These are phyloP conservation scores for Monilinia fructigena DNA, from an alignment of 2,329 filamentous ascomycete species.

Conservation along the genomic window DNA sequence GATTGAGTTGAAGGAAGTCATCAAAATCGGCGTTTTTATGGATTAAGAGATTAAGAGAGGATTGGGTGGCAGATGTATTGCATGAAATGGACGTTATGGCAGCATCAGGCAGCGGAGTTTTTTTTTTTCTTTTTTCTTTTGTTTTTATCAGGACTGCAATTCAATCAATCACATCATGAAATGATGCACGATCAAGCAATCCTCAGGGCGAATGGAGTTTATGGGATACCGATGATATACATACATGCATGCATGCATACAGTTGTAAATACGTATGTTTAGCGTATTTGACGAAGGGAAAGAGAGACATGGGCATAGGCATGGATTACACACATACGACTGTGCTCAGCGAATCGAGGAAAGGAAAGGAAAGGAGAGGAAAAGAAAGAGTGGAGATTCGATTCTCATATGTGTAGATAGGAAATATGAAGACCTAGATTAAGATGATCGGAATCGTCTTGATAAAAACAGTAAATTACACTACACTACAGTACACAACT, in stretches of 20 bases:
- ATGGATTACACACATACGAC: not conserved
- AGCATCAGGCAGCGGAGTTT: not conserved
- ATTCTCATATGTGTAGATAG: not conserved
- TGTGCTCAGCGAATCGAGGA: not conserved
- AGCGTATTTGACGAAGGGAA: not conserved
- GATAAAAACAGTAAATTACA: not conserved
- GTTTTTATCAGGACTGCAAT: not conserved
- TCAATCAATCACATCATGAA: not conserved
- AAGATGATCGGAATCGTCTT: not conserved
- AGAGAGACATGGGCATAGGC: no score
- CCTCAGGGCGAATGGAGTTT: constrained; percentile 12
- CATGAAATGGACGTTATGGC: constrained; percentile 8
- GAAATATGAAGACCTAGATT: not conserved
- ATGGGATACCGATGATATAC: not conserved
- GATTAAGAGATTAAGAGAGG: not conserved
- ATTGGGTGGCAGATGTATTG: constrained; percentile 1
- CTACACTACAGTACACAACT: not conserved
- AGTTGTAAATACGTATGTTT: constrained; percentile 16
- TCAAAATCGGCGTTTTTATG: not conserved
- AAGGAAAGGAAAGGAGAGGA: not conserved
- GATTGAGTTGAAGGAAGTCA: not conserved
- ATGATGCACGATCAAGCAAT: not conserved
- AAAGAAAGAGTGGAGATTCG: not conserved
- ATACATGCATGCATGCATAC: not conserved
- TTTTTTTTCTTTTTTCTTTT: not conserved